Evolutionary conservation across 306 rosid genomes (phyloP).

Genomic region (Carpinus fangiana): DNA sequence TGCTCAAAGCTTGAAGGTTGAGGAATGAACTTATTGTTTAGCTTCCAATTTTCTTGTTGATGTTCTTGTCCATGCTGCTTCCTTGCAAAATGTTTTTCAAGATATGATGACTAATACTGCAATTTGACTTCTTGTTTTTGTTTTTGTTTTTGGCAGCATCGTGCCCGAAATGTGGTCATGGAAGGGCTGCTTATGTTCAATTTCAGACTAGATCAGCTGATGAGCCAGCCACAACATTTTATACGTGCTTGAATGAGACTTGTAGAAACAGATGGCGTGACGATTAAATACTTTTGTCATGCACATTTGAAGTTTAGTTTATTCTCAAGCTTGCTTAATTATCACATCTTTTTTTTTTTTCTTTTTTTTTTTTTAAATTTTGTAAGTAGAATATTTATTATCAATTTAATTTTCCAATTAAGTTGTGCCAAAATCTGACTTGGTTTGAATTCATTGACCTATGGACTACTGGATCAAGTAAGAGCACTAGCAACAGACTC

Average conservation of each 20-base stretch:
- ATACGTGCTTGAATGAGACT: conserved; percentile 46
- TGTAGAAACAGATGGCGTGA: conserved; percentile 57
- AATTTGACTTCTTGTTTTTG: not conserved
- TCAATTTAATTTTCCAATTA: no score
- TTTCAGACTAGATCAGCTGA: conserved; percentile 71
- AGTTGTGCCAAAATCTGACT: no score
- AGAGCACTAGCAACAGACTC: no score
- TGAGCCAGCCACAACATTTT: conserved; percentile 66
- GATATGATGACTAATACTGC: not conserved
- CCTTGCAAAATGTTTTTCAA: not conserved
- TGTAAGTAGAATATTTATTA: no score
- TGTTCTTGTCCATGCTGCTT: conserved; percentile 13
- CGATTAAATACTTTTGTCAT: not conserved
- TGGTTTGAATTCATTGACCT: no score
- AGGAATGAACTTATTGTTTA: not conserved
- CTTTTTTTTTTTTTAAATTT: no score
- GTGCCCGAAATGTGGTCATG: conserved; percentile 55
- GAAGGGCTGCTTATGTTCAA: conserved; percentile 45
- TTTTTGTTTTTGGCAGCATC: conserved; percentile 31
- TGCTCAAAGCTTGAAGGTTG: not conserved
- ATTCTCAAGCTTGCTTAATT: no score
- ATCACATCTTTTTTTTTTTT: no score
- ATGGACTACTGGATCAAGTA: no score
- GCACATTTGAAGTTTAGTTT: not conserved
- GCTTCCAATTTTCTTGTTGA: not conserved